A percentile compares a stretch with the other conserved stretches of the same genome.
Evolutionary conservation across 352 stramenopile genomes (phyloP).

Genomic region (Phytopythium boreale): DNA sequence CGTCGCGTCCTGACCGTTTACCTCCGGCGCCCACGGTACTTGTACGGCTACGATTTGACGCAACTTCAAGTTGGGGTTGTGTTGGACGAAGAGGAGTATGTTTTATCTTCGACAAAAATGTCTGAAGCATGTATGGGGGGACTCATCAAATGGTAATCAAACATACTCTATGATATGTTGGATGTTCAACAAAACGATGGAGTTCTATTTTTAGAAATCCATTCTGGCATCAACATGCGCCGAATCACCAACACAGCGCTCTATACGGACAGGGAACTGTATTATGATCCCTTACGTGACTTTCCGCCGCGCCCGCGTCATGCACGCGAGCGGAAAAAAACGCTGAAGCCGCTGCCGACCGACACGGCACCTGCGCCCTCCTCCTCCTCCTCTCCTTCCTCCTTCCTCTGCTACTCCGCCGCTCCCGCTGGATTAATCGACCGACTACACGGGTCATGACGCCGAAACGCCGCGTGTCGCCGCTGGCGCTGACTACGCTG

Average conservation of each 20-base stretch:
- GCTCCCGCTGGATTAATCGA: neutral
- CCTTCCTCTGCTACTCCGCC: too few relatives aligned
- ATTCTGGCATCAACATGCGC: neutral
- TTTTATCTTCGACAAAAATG: too few relatives aligned
- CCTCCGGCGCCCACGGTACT: too few relatives aligned
- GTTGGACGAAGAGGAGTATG: neutral
- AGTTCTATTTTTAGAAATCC: too few relatives aligned
- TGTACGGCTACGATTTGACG: too few relatives aligned
- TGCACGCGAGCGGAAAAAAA: neutral
- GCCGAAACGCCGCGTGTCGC: conserved; percentile 7
- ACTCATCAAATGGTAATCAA: too few relatives aligned
- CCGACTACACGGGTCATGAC: conserved; percentile 16
- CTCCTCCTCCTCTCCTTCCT: neutral
- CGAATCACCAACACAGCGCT: neutral
- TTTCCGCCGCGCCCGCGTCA: neutral
- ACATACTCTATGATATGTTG: too few relatives aligned
- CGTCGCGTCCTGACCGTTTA: neutral
- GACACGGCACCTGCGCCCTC: too few relatives aligned
- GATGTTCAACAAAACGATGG: too few relatives aligned
- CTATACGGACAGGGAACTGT: neutral
- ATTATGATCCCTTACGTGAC: neutral
- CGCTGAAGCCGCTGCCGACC: neutral
- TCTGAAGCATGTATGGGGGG: too few relatives aligned
- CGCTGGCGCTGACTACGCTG: conserved; percentile 16
- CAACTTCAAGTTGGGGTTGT: neutral